Percentiles rank a stretch among this genome's conserved stretches.
Conservation (phyloP, 257 asterid genomes). For the Przewalskia tangutica region DNA sequence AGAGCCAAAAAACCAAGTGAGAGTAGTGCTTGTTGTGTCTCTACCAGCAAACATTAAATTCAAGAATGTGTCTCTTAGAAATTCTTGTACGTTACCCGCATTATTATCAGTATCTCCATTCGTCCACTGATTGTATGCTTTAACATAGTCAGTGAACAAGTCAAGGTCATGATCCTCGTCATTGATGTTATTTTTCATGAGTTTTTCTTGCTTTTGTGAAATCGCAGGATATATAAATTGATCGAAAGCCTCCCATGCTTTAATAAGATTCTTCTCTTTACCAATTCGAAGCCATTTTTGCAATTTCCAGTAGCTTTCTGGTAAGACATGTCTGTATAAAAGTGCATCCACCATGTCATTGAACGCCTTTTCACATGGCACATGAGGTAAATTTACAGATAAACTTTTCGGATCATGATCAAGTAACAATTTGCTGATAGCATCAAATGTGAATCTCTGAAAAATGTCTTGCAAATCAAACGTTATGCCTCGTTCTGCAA, state of each 20-base stretch:
- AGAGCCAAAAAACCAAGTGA: neutral
- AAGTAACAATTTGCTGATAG: neutral
- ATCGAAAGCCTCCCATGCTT: neutral
- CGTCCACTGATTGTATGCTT: neutral
- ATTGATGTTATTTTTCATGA: neutral
- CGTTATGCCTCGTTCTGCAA: neutral
- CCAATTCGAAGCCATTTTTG: conserved; percentile 1
- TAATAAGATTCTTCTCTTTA: neutral
- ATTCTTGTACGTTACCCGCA: neutral
- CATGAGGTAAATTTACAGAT: neutral
- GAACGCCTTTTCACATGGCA: neutral
- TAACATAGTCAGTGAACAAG: neutral
- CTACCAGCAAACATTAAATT: conserved; percentile 9
- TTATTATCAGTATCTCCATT: neutral
- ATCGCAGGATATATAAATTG: neutral
- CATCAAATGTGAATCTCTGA: neutral
- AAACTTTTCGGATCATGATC: neutral
- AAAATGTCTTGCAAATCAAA: conserved; percentile 1
- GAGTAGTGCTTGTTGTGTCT: neutral
- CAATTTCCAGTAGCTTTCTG: neutral
- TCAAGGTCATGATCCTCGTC: neutral
- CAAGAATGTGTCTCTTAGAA: neutral
- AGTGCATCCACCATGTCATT: neutral
- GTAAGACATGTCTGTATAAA: neutral
- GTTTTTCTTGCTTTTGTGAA: neutral